Percentiles rank a stretch among this genome's conserved stretches.
phyloP scores from a whole-genome alignment of 2,329 filamentous ascomycete genomes.

The Dendryphion nanum region DNA sequence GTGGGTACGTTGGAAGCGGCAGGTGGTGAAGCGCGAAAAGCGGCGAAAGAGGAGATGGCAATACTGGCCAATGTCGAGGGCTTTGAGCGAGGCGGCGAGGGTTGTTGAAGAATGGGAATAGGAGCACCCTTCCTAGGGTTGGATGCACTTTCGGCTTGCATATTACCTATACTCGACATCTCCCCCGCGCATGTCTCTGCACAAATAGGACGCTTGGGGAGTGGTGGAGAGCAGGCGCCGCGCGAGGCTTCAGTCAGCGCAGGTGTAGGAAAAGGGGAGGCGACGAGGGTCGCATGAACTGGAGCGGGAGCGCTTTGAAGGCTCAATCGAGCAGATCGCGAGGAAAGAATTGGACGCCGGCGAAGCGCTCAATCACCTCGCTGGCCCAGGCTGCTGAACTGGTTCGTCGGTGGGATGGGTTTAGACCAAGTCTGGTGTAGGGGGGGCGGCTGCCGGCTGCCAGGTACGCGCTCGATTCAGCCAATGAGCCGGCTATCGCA shows the following conservation, averaged over 20 bases:
- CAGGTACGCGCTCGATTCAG: slow-evolving; percentile 6
- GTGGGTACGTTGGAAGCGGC: slow-evolving; percentile 42
- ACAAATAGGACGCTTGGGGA: slow-evolving; percentile 28
- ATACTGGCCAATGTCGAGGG: slow-evolving; percentile 40
- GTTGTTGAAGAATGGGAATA: slow-evolving; percentile 10
- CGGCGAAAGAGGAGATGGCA: slow-evolving; percentile 43
- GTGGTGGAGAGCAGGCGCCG: slow-evolving; percentile 22
- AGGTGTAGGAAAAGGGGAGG: slow-evolving; percentile 24
- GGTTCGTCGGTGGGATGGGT: slow-evolving; percentile 9
- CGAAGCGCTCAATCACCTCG: slow-evolving; percentile 17
- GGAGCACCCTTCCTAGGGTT: slow-evolving; percentile 21
- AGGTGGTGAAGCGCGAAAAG: slow-evolving; percentile 45
- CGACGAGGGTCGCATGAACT: slow-evolving; percentile 17
- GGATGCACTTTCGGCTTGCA: slow-evolving; percentile 25
- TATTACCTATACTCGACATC: slow-evolving; percentile 21
- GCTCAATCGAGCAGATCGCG: slow-evolving; percentile 23
- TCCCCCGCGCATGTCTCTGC: slow-evolving; percentile 32
- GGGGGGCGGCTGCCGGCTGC: slow-evolving; percentile 1
- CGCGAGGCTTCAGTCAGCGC: slow-evolving; percentile 18
- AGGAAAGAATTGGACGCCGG: slow-evolving; percentile 27
- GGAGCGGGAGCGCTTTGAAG: slow-evolving; percentile 20
- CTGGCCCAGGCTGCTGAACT: slow-evolving; percentile 6
- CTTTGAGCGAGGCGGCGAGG: slow-evolving; percentile 31
- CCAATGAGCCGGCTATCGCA: too few species aligned
- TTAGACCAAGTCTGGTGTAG: neutral